Percentiles rank a stretch among this genome's conserved stretches.
phyloP scores from a whole-genome alignment of 345 rosid species.

The Hibiscus trionum region DNA sequence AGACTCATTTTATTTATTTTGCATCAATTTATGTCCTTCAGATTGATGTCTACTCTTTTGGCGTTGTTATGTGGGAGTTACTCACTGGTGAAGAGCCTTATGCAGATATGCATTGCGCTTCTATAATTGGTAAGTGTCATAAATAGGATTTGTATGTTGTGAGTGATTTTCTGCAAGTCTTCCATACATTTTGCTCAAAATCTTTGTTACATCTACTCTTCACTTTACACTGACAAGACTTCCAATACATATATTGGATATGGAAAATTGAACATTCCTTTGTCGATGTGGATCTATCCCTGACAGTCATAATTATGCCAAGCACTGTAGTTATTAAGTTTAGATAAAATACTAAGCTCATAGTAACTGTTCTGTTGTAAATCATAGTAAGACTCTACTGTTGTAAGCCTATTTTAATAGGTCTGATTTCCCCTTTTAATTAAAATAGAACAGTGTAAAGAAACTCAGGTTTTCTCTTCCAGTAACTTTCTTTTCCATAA shows the following conservation, averaged over 20 bases:
- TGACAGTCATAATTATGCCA: background rate
- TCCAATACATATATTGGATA: background rate
- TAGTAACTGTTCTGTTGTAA: too few relatives aligned
- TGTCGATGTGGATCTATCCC: background rate
- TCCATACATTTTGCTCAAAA: background rate
- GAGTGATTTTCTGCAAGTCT: background rate
- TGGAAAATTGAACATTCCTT: background rate
- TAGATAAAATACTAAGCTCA: too few relatives aligned
- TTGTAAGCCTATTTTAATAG: too few relatives aligned
- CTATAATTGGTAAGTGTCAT: slow-evolving; percentile 67
- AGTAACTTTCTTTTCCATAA: too few relatives aligned
- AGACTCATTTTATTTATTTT: background rate
- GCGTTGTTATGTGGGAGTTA: slow-evolving; percentile 97
- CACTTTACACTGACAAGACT: background rate
- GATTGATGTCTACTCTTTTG: slow-evolving; percentile 99
- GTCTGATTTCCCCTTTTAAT: too few relatives aligned
- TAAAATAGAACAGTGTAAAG: too few relatives aligned
- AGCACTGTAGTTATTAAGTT: background rate
- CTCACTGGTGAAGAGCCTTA: slow-evolving; percentile 96
- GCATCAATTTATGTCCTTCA: slow-evolving; percentile 19
- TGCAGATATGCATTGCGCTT: slow-evolving; percentile 87
- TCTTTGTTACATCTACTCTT: background rate
- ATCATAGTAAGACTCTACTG: too few relatives aligned
- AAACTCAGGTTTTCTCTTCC: too few relatives aligned
- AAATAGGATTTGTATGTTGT: background rate